Conservation (phyloP, 148 eudicot species). For the Cornus controversa region DNA sequence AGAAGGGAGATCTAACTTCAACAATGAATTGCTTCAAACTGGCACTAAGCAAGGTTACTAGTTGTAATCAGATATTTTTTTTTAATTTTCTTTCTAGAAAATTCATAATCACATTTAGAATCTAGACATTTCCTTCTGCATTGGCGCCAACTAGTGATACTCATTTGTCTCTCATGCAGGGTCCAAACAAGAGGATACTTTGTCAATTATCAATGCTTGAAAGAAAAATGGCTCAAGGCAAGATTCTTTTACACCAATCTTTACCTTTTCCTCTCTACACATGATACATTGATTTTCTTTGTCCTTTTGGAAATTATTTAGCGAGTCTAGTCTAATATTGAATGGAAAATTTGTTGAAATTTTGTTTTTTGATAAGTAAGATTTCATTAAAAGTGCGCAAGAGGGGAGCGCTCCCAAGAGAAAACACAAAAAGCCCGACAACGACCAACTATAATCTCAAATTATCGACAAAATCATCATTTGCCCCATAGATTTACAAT, state of each 20-base stretch:
- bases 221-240: constrained; percentile 92
- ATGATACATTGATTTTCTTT: neutral
- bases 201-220: constrained; percentile 93
- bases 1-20: constrained; percentile 73
- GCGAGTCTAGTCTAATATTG: neutral
- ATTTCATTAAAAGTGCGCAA: too few species aligned
- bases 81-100: neutral
- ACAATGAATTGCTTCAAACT: constrained; percentile 72
- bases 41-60: constrained; percentile 75
- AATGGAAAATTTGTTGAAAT: constrained; percentile 1
- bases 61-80: neutral
- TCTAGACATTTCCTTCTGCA: neutral
- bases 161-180: constrained; percentile 40
- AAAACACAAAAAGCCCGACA: too few species aligned
- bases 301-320: neutral
- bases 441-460: too few species aligned
- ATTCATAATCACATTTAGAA: constrained; percentile 4
- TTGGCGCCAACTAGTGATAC: neutral
- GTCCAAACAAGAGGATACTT: constrained; percentile 77
- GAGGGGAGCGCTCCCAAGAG: too few species aligned
- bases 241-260: constrained; percentile 16
- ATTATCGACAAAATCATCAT: too few species aligned
- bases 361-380: too few species aligned
- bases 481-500: too few species aligned
- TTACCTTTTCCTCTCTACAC: constrained; percentile 5